phyloP scores from a whole-genome alignment of 73 alveolate genomes.

The Paraurostyla sp. region DNA sequence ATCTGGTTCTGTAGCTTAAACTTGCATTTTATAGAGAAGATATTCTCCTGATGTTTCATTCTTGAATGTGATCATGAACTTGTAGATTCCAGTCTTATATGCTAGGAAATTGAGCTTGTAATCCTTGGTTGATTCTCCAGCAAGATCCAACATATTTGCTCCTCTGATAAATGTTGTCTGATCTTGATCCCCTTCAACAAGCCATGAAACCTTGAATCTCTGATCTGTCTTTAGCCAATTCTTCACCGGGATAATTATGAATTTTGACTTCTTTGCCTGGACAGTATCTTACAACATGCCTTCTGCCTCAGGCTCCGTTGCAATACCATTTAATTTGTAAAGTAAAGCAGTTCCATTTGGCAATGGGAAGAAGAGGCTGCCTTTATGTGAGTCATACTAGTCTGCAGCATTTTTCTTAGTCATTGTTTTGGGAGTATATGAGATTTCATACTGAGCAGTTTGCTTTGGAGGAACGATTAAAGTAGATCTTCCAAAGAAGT shows the following conservation, averaged over 20 bases:
- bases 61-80: slow-evolving; percentile 94
- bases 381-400: slow-evolving; percentile 90
- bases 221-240: slow-evolving; percentile 97
- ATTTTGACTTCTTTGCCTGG: slow-evolving; percentile 93
- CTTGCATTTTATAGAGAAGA: slow-evolving; percentile 87
- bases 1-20: slow-evolving; percentile 88
- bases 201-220: slow-evolving; percentile 98
- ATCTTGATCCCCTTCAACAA: slow-evolving; percentile 90
- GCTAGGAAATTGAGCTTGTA: slow-evolving; percentile 96
- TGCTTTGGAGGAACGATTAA: slow-evolving; percentile 93
- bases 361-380: slow-evolving; percentile 97
- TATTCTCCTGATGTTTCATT: slow-evolving; percentile 95
- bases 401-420: slow-evolving; percentile 90
- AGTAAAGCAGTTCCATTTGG: slow-evolving; percentile 99
- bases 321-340: slow-evolving; percentile 94
- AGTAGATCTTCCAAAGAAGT: slow-evolving; percentile 92
- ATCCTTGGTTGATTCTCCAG: slow-evolving; percentile 94
- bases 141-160: slow-evolving; percentile 97
- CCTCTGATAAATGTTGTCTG: slow-evolving; percentile 94
- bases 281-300: slow-evolving; percentile 86
- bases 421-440: slow-evolving; percentile 97
- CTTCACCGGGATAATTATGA: slow-evolving; percentile 88
- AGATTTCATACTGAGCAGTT: slow-evolving; percentile 93
- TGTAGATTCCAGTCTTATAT: slow-evolving; percentile 89
- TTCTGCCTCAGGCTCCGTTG: slow-evolving; percentile 94